Percentiles rank a stretch among this genome's conserved stretches.
Conservation (phyloP, 106 monocot genomes). For the Dendrobium nobile region DNA sequence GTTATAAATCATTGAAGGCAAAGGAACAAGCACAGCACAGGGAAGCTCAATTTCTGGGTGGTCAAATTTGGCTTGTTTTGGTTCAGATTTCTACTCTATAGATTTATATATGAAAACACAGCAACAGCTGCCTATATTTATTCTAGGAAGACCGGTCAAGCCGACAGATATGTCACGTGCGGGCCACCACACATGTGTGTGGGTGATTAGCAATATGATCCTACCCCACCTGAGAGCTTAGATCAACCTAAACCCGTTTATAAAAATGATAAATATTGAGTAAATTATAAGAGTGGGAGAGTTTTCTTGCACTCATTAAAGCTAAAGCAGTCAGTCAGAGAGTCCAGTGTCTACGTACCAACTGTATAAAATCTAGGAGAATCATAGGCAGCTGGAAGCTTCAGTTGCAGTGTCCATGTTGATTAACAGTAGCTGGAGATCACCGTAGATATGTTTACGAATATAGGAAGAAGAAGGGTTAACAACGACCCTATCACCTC, state of each 20-base stretch:
- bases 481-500: too few species aligned
- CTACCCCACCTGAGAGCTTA: background rate
- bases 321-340: background rate
- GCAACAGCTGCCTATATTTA: constrained; percentile 3
- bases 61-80: constrained; percentile 1
- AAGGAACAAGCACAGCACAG: background rate
- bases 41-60: background rate
- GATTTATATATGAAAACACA: background rate
- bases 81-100: background rate
- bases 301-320: background rate
- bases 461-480: too few species aligned
- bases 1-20: background rate
- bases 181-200: constrained; percentile 9
- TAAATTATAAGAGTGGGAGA: background rate
- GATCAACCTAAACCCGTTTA: background rate
- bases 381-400: background rate
- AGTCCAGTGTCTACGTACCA: too few species aligned
- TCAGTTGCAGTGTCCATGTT: too few species aligned
- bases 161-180: constrained; percentile 7
- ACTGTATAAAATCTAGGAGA: background rate
- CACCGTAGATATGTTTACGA: background rate
- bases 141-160: constrained; percentile 3
- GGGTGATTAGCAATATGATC: background rate
- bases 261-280: background rate
- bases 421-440: too few species aligned